Conservation (phyloP, 2,329 filamentous ascomycete species). For the Onygenales sp. region DNA sequence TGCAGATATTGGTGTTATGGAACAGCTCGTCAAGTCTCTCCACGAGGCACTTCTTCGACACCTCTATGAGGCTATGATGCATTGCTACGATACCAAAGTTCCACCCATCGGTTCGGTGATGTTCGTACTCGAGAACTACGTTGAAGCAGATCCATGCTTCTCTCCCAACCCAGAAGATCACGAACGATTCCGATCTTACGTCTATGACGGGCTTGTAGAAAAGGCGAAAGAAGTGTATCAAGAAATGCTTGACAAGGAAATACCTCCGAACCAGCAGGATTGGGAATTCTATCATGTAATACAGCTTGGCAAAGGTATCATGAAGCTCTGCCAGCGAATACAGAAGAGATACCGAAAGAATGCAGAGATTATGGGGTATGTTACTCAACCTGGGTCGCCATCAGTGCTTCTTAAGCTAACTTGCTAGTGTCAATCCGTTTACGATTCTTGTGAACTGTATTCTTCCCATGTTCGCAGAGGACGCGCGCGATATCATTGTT, state of each 20-base stretch:
- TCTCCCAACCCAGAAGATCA: constrained; percentile 59
- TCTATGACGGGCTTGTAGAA: constrained; percentile 62
- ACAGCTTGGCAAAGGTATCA: constrained; percentile 74
- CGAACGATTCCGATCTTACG: constrained; percentile 60
- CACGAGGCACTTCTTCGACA: constrained; percentile 79
- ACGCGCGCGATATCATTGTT: constrained; percentile 74
- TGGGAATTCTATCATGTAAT: constrained; percentile 93
- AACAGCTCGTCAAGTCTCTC: constrained; percentile 62
- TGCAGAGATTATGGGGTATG: constrained; percentile 70
- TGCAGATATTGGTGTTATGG: constrained; percentile 60
- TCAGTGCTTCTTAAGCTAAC: constrained; percentile 12
- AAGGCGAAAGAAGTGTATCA: constrained; percentile 74
- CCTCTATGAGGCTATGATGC: constrained; percentile 76
- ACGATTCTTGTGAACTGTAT: constrained; percentile 71
- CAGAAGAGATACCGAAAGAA: constrained; percentile 86
- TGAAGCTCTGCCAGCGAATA: constrained; percentile 77
- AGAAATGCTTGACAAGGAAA: constrained; percentile 65
- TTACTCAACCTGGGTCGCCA: background rate
- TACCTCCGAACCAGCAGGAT: constrained; percentile 68
- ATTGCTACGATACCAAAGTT: constrained; percentile 81
- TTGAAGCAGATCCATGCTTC: constrained; percentile 70
- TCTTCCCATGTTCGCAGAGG: constrained; percentile 82
- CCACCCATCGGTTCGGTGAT: constrained; percentile 71
- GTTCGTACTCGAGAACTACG: constrained; percentile 71
- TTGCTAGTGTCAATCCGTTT: constrained; percentile 44